A percentile compares a stretch with the other conserved stretches of the same genome.
phyloP scores from a whole-genome alignment of 2,329 filamentous ascomycete genomes.

The Cordyceps tenuipes region DNA sequence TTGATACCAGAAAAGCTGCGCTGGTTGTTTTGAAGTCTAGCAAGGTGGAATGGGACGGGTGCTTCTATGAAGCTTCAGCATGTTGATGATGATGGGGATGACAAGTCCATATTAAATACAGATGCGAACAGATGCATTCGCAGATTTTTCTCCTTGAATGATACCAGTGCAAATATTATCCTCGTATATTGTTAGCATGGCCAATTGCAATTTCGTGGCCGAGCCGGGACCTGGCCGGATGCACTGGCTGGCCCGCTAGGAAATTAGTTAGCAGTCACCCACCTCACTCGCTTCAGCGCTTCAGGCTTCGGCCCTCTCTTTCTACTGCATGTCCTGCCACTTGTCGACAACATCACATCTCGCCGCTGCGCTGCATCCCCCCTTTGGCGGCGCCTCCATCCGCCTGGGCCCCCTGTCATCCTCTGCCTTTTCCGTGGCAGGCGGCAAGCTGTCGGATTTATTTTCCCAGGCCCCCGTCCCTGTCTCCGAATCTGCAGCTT shows the following conservation, averaged over 20 bases:
- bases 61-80: too few species aligned
- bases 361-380: not conserved
- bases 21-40: too few species aligned
- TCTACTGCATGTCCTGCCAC: not conserved
- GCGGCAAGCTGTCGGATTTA: not conserved
- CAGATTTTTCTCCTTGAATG: not conserved
- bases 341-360: not conserved
- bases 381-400: not conserved
- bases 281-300: not conserved
- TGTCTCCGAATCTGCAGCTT: not conserved
- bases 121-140: too few species aligned
- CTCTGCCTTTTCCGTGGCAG: too few species aligned
- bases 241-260: not conserved
- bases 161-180: not conserved
- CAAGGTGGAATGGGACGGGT: too few species aligned
- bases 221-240: not conserved
- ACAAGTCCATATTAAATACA: too few species aligned
- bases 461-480: not conserved
- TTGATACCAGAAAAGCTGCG: too few species aligned
- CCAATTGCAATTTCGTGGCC: not conserved
- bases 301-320: not conserved
- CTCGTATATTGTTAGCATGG: not conserved
- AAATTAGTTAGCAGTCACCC: too few species aligned
- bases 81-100: too few species aligned
- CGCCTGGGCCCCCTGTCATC: not conserved